Evolutionary conservation across 768 basidiomycete genomes (phyloP).

Genomic region (Pleurotus giganteus): DNA sequence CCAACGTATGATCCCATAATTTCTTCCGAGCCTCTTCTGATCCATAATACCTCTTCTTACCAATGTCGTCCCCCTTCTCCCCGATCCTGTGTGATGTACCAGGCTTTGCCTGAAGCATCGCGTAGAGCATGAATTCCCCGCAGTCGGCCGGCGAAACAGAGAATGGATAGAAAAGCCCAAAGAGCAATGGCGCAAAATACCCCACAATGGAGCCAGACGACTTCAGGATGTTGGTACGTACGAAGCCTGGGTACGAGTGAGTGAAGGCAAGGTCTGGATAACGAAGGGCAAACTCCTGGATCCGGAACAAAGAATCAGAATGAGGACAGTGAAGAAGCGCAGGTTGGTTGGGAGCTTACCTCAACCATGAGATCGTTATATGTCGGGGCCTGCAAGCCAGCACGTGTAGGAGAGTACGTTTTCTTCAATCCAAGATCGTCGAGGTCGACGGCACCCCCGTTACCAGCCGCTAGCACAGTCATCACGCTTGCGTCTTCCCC

Average conservation of each 20-base stretch:
- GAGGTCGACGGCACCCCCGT: no score
- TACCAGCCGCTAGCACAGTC: no score
- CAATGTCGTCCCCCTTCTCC: slow-evolving; percentile 29
- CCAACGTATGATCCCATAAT: slow-evolving; percentile 34
- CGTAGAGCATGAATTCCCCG: slow-evolving; percentile 34
- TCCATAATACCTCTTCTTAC: slow-evolving; percentile 31
- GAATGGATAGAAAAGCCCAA: slow-evolving; percentile 23
- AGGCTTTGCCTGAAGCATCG: slow-evolving; percentile 20
- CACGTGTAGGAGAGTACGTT: slow-evolving; percentile 22
- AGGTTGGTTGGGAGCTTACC: no score
- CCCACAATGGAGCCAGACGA: slow-evolving; percentile 23
- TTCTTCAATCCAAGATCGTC: no score
- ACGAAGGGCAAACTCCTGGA: slow-evolving; percentile 28
- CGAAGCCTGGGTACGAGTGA: slow-evolving; percentile 29
- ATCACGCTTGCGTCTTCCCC: no score
- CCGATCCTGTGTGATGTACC: slow-evolving; percentile 29
- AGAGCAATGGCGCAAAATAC: slow-evolving; percentile 16
- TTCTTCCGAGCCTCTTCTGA: slow-evolving; percentile 33
- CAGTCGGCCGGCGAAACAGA: slow-evolving; percentile 22
- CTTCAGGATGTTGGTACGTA: slow-evolving; percentile 30
- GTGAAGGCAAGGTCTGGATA: slow-evolving; percentile 33
- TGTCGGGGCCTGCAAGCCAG: slow-evolving; percentile 32
- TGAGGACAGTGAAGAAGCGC: no score
- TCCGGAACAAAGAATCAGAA: no score
- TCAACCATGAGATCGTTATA: slow-evolving; percentile 55